These are phyloP conservation scores for Lachnellula willkommii DNA, from an alignment of 2,329 filamentous ascomycete species.

Conservation along the genomic window DNA sequence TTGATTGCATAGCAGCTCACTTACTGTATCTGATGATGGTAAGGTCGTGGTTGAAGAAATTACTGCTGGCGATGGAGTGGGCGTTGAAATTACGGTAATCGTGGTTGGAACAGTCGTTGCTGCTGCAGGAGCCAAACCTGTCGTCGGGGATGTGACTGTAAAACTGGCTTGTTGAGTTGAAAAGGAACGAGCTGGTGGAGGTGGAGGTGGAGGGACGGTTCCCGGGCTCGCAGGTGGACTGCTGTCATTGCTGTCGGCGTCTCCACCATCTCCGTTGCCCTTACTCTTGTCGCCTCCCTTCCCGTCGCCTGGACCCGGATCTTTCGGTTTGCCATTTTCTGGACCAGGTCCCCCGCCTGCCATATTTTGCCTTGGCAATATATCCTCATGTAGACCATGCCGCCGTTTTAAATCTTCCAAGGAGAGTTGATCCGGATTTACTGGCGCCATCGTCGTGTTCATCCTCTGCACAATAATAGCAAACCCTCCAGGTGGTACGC, in stretches of 20 bases:
- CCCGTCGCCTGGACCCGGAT: conserved; percentile 1
- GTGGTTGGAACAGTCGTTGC: conserved; percentile 6
- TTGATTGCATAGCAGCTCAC: not conserved
- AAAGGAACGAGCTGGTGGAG: not conserved
- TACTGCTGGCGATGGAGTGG: conserved; percentile 4
- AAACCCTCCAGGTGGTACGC: conserved; percentile 18
- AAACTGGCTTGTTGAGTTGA: not conserved
- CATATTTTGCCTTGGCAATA: conserved; percentile 6
- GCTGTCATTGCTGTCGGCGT: not conserved
- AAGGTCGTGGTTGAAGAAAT: conserved; percentile 2
- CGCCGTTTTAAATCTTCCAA: conserved; percentile 13
- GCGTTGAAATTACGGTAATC: conserved; percentile 10
- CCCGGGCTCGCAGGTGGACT: no score
- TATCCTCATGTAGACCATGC: conserved; percentile 2
- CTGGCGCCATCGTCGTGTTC: conserved; percentile 30
- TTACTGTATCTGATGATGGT: not conserved
- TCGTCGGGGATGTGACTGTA: not conserved
- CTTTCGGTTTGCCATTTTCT: not conserved
- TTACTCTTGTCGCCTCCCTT: not conserved
- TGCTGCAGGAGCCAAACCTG: not conserved
- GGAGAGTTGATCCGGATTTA: conserved; percentile 18
- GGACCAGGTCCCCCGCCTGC: not conserved
- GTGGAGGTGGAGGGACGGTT: no score
- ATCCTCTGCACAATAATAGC: conserved; percentile 24
- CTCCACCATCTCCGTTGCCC: not conserved